These are phyloP conservation scores for Closterium sp. DNA, from an alignment of 139 green algal genomes.

Conservation along the genomic window DNA sequence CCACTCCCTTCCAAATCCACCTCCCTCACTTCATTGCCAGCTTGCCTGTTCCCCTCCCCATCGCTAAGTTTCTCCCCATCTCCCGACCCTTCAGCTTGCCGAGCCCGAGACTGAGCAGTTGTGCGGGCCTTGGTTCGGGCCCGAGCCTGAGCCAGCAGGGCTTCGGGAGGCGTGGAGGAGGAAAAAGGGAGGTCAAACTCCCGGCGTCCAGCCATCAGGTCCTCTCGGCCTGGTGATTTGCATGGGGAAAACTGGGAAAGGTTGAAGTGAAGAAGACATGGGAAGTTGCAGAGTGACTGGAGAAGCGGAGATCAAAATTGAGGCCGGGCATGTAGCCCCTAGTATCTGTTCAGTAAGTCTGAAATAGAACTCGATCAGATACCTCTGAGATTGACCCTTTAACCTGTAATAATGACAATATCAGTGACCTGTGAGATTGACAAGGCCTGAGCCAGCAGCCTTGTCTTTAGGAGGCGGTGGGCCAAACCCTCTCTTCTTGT, in stretches of 20 bases:
- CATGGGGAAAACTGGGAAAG: neutral
- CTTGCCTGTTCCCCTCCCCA: too few relatives aligned
- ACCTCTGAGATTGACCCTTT: neutral
- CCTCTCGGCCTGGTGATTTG: neutral
- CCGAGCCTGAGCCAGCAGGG: neutral
- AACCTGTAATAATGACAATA: neutral
- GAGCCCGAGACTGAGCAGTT: neutral
- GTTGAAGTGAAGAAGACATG: neutral
- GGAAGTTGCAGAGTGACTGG: too few relatives aligned
- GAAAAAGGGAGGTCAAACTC: neutral
- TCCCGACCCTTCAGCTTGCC: neutral
- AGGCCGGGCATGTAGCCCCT: too few relatives aligned
- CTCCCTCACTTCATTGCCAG: too few relatives aligned
- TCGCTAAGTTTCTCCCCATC: too few relatives aligned
- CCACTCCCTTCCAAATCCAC: too few relatives aligned
- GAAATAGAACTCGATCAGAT: too few relatives aligned
- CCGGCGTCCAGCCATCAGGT: neutral
- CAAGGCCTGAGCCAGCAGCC: neutral
- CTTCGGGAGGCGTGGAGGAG: neutral
- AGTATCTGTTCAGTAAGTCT: too few relatives aligned
- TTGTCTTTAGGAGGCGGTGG: neutral
- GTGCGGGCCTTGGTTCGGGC: neutral
- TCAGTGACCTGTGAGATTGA: neutral
- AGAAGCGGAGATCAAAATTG: too few relatives aligned
- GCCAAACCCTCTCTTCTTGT: neutral